phyloP scores from a whole-genome alignment of 2,329 filamentous ascomycete genomes.

The Colletotrichum tropicicola region DNA sequence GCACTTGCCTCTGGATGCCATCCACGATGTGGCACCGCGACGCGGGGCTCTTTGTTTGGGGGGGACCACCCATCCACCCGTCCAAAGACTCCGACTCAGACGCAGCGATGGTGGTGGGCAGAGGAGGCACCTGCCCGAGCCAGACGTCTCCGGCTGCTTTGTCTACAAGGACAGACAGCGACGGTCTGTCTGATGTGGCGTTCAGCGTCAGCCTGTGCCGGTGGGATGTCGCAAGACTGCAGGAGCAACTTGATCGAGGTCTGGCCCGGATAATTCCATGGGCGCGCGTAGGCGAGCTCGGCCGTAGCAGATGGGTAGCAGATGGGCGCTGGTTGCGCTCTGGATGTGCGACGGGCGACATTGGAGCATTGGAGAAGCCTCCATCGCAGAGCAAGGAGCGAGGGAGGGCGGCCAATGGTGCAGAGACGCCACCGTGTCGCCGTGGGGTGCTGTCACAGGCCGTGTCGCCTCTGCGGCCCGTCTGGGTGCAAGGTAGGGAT shows the following conservation, averaged over 20 bases:
- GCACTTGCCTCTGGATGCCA: background rate
- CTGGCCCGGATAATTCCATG: no score
- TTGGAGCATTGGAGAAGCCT: background rate
- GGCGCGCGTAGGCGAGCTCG: no score
- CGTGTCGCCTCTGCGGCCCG: background rate
- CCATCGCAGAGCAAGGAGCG: background rate
- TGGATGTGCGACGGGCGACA: background rate
- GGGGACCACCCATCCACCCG: conserved; percentile 1
- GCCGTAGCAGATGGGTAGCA: background rate
- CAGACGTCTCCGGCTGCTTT: no score
- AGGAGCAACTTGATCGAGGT: no score
- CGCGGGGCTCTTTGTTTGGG: conserved; percentile 3
- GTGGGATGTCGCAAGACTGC: no score
- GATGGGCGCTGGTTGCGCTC: background rate
- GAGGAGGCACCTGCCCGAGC: background rate
- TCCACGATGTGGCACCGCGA: background rate
- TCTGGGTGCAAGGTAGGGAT: background rate
- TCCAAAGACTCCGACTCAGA: background rate
- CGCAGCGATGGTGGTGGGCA: background rate
- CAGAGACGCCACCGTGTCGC: background rate
- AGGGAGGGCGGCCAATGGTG: background rate
- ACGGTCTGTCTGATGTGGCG: background rate
- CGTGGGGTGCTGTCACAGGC: conserved; percentile 5
- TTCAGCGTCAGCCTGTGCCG: background rate
- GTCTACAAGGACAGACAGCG: background rate